Conservation (phyloP, 345 rosid genomes). For the Eutrema heterophyllum region DNA sequence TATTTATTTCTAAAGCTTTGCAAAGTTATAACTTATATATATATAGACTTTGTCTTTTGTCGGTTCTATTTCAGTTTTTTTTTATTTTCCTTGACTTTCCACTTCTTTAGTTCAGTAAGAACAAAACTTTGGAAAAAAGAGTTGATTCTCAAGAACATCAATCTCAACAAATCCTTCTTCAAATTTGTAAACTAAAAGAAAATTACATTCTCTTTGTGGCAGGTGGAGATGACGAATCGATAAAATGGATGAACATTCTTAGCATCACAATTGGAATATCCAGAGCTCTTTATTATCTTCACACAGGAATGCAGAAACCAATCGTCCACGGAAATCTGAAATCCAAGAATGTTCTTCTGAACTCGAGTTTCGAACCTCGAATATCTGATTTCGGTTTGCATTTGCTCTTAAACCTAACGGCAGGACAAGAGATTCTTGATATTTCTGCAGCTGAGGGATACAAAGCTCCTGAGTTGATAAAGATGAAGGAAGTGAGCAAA, state of each 20-base stretch:
- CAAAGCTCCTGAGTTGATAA: slow-evolving; percentile 90
- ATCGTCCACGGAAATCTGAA: slow-evolving; percentile 77
- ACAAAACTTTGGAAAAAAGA: not conserved
- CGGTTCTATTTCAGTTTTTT: not conserved
- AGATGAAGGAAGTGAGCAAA: slow-evolving; percentile 65
- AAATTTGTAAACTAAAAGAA: not conserved
- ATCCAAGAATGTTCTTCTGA: slow-evolving; percentile 69
- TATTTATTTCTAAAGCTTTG: not conserved
- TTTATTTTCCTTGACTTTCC: not conserved
- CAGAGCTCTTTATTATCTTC: slow-evolving; percentile 73
- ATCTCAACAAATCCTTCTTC: not conserved
- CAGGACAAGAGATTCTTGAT: slow-evolving; percentile 83
- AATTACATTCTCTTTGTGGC: not conserved
- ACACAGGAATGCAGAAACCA: slow-evolving; percentile 54
- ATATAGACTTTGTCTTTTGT: not conserved
- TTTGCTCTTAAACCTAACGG: slow-evolving; percentile 53
- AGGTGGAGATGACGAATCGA: slow-evolving; percentile 57
- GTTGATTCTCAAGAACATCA: not conserved
- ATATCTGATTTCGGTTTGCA: slow-evolving; percentile 70
- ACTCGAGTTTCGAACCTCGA: slow-evolving; percentile 44
- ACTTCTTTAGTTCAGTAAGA: not conserved
- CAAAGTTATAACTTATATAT: not conserved
- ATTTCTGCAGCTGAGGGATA: slow-evolving; percentile 73
- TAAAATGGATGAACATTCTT: slow-evolving; percentile 51
- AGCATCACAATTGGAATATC: slow-evolving; percentile 59